A percentile compares a stretch with the other conserved stretches of the same genome.
These are phyloP conservation scores for Suhomyces bokatorum DNA, from an alignment of 1,139 yeast genomes.

Conservation along the genomic window DNA sequence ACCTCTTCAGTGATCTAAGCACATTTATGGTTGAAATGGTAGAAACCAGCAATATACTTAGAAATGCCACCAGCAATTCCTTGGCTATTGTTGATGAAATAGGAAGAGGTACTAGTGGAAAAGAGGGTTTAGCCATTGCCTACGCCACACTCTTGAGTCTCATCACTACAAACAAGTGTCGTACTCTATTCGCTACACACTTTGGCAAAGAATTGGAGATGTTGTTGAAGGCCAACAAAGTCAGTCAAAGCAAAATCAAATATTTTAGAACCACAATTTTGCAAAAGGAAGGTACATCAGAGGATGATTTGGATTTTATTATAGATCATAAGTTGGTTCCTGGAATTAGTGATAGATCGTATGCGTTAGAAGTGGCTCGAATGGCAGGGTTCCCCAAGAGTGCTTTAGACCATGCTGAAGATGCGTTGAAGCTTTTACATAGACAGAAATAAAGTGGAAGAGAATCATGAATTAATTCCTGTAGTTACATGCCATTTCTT, in stretches of 20 bases:
- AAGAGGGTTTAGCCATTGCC: conserved; percentile 89
- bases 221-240: conserved; percentile 24
- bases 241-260: conserved; percentile 36
- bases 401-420: conserved; percentile 55
- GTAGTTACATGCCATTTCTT: too few species aligned
- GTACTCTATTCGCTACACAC: conserved; percentile 91
- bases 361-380: conserved; percentile 82
- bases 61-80: conserved; percentile 73
- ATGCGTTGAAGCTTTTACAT: conserved; percentile 30
- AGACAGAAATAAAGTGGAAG: neutral
- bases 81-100: conserved; percentile 91
- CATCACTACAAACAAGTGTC: conserved; percentile 56
- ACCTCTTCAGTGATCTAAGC: conserved; percentile 78
- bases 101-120: conserved; percentile 93
- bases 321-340: conserved; percentile 66
- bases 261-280: conserved; percentile 55
- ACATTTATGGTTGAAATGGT: conserved; percentile 98
- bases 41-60: conserved; percentile 81
- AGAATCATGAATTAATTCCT: too few species aligned
- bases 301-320: conserved; percentile 22
- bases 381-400: conserved; percentile 77
- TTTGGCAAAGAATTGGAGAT: conserved; percentile 69
- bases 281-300: conserved; percentile 8
- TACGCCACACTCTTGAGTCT: conserved; percentile 72
- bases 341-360: conserved; percentile 77